Evolutionary conservation across 2,329 filamentous ascomycete genomes (phyloP).

Genomic region (Hymenoscyphus repandus): DNA sequence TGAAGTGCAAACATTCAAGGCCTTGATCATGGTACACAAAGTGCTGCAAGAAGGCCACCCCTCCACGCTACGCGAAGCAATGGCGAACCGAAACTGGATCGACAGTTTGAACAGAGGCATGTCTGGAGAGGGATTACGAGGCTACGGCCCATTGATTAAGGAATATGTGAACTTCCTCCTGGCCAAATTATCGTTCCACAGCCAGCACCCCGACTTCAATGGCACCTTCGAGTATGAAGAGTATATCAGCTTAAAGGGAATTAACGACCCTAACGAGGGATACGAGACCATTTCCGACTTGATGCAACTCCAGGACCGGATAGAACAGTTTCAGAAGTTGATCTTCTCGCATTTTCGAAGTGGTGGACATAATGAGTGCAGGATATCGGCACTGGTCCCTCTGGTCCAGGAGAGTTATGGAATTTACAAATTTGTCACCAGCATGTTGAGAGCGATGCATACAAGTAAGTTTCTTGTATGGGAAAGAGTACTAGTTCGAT

Average conservation of each 20-base stretch:
- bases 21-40: constrained; percentile 94
- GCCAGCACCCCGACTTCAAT: constrained; percentile 96
- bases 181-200: constrained; percentile 92
- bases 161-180: constrained; percentile 97
- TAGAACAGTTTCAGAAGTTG: constrained; percentile 96
- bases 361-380: constrained; percentile 90
- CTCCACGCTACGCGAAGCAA: constrained; percentile 77
- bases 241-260: constrained; percentile 95
- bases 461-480: constrained; percentile 57
- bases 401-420: constrained; percentile 97
- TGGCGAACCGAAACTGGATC: constrained; percentile 84
- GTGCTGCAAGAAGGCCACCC: constrained; percentile 96
- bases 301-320: constrained; percentile 96
- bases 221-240: constrained; percentile 98
- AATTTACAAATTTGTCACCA: constrained; percentile 99
- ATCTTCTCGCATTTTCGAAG: constrained; percentile 95
- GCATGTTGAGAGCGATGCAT: constrained; percentile 98
- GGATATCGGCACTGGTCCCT: constrained; percentile 88
- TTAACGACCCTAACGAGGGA: constrained; percentile 97
- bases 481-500: neutral
- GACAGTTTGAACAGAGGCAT: constrained; percentile 85
- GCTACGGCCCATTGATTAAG: constrained; percentile 86
- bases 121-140: constrained; percentile 76
- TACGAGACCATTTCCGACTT: constrained; percentile 95
- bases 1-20: constrained; percentile 98